A percentile compares a stretch with the other conserved stretches of the same genome.
Evolutionary conservation across 352 stramenopile species (phyloP).

Genomic region (Pythium rhizo-oryzae): DNA sequence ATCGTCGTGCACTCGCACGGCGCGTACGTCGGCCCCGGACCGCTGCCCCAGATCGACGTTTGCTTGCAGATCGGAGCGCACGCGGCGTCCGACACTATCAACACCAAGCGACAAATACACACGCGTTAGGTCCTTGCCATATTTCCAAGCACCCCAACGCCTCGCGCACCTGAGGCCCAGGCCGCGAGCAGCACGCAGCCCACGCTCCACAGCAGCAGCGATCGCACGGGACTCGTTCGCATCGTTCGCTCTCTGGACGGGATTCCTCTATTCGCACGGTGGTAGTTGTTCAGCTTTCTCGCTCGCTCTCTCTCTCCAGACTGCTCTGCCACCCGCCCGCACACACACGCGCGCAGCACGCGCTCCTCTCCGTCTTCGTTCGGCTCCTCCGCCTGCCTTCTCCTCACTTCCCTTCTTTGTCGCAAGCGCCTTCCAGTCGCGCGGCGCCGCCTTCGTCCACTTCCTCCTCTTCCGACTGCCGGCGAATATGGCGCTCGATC

Average conservation of each 20-base stretch:
- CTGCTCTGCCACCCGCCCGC: too few relatives aligned
- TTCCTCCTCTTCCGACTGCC: neutral
- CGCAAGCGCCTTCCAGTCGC: neutral
- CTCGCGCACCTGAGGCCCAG: constrained; percentile 9
- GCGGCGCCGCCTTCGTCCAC: neutral
- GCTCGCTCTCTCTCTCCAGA: neutral
- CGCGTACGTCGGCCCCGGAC: neutral
- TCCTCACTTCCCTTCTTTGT: constrained; percentile 3
- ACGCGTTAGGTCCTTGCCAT: too few relatives aligned
- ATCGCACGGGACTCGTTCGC: neutral
- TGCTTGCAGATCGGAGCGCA: constrained; percentile 17
- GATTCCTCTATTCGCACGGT: neutral
- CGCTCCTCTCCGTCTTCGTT: too few relatives aligned
- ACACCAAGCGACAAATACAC: neutral
- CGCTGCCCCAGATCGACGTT: constrained; percentile 10
- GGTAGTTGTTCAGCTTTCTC: neutral
- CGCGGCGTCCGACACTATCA: constrained; percentile 4
- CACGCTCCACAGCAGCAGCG: neutral
- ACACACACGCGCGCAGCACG: neutral
- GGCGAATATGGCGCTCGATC: neutral
- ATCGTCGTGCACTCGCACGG: constrained; percentile 13
- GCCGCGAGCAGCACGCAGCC: constrained; percentile 1
- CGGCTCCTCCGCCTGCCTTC: neutral
- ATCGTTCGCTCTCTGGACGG: constrained; percentile 2
- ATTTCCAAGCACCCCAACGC: too few relatives aligned